Evolutionary conservation across 495 filamentous ascomycete genomes (phyloP).

Genomic region (Hypoxylon intermedium): DNA sequence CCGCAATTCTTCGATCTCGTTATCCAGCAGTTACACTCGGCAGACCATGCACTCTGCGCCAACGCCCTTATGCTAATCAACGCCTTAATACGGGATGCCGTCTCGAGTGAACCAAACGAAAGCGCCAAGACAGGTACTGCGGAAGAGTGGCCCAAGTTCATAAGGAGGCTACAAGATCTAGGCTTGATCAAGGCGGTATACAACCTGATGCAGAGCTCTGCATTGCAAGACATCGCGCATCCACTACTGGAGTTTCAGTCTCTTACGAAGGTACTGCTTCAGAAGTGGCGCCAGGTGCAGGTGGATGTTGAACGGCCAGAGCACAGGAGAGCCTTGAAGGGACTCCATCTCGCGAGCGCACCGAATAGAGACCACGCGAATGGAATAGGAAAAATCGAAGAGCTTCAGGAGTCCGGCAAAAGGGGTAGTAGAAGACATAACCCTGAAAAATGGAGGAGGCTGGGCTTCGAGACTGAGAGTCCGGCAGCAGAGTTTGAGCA

Average conservation of each 20-base stretch:
- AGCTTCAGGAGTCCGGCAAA: slow-evolving; percentile 47
- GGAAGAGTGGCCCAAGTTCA: slow-evolving; percentile 93
- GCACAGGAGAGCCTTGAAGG: slow-evolving; percentile 85
- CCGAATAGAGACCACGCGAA: slow-evolving; percentile 61
- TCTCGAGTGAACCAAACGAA: slow-evolving; percentile 69
- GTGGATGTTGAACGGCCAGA: slow-evolving; percentile 88
- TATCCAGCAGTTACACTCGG: slow-evolving; percentile 84
- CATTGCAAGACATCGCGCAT: slow-evolving; percentile 91
- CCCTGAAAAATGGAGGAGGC: slow-evolving; percentile 89
- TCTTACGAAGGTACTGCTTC: slow-evolving; percentile 85
- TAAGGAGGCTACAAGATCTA: slow-evolving; percentile 89
- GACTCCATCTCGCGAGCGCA: slow-evolving; percentile 81
- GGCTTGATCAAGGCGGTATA: slow-evolving; percentile 93
- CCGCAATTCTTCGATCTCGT: slow-evolving; percentile 95
- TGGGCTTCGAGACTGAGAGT: slow-evolving; percentile 91
- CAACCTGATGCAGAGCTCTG: slow-evolving; percentile 88
- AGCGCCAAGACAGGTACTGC: slow-evolving; percentile 46
- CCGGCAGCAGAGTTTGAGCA: slow-evolving; percentile 84
- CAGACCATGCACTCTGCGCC: slow-evolving; percentile 94
- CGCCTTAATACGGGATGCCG: slow-evolving; percentile 89
- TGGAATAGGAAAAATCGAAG: slow-evolving; percentile 41
- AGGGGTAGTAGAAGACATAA: slow-evolving; percentile 73
- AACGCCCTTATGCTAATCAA: slow-evolving; percentile 96
- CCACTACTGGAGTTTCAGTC: slow-evolving; percentile 94
- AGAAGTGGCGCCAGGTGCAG: slow-evolving; percentile 87